Percentiles rank a stretch among this genome's conserved stretches.
These are phyloP conservation scores for Oldenlandia corymbosa DNA, from an alignment of 257 asterid species.

Conservation along the genomic window DNA sequence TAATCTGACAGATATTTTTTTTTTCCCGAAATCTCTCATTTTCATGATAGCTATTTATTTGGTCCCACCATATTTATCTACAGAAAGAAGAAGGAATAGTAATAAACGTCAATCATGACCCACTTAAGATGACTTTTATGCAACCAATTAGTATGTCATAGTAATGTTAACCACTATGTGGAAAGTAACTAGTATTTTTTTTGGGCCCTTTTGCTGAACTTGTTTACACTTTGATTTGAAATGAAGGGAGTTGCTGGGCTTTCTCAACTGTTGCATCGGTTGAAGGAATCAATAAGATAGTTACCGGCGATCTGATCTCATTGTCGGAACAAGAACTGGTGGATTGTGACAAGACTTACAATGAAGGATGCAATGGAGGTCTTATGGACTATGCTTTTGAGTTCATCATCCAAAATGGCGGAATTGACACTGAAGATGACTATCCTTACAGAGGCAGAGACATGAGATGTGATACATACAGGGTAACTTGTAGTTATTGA, in stretches of 20 bases:
- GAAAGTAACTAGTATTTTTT: too few relatives aligned
- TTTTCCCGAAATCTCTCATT: background rate
- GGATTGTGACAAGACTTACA: conserved; percentile 31
- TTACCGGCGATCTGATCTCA: conserved; percentile 27
- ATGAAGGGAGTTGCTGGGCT: conserved; percentile 53
- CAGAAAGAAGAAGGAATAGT: too few relatives aligned
- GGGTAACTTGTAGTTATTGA: conserved; percentile 28
- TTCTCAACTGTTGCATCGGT: conserved; percentile 38
- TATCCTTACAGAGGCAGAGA: conserved; percentile 36
- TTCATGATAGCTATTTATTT: background rate
- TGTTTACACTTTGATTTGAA: background rate
- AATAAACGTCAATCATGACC: background rate
- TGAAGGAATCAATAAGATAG: conserved; percentile 32
- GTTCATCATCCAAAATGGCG: conserved; percentile 37
- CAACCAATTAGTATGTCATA: background rate
- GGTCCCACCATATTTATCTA: background rate
- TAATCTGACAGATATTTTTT: background rate
- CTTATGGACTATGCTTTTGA: conserved; percentile 41
- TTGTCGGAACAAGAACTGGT: conserved; percentile 46
- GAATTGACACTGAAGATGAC: conserved; percentile 38
- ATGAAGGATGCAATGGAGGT: conserved; percentile 40
- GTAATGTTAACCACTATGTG: too few relatives aligned
- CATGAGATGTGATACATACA: conserved; percentile 28
- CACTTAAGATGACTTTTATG: background rate
- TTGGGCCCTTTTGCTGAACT: too few relatives aligned